phyloP scores from a whole-genome alignment of 2,329 filamentous ascomycete genomes.

The Beauveria bassiana region DNA sequence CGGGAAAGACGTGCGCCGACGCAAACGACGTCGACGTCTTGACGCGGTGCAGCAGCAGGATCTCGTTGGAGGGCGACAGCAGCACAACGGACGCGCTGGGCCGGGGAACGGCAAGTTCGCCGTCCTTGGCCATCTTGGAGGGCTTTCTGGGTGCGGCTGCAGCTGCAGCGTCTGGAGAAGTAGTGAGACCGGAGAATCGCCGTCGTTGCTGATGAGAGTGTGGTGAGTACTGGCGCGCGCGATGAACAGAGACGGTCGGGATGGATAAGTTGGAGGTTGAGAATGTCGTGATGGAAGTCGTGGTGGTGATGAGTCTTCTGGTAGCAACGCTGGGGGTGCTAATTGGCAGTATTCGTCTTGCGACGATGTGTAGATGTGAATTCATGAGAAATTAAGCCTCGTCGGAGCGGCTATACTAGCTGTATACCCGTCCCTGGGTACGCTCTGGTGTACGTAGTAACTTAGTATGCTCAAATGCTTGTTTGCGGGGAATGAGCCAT shows the following conservation, averaged over 20 bases:
- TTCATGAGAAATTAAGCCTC: background rate
- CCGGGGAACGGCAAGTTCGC: conserved; percentile 35
- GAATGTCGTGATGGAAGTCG: background rate
- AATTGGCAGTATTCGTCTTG: background rate
- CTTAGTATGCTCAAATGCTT: background rate
- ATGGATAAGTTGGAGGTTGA: background rate
- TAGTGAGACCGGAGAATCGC: background rate
- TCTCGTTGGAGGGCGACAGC: conserved; percentile 77
- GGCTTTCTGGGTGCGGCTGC: background rate
- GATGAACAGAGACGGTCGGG: background rate
- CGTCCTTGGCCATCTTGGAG: conserved; percentile 12
- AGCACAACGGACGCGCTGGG: conserved; percentile 75
- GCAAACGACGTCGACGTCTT: conserved; percentile 76
- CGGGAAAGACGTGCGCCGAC: conserved; percentile 91
- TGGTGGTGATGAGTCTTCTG: background rate
- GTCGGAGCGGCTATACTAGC: background rate
- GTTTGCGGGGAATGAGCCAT: conserved; percentile 4
- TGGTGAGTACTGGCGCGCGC: background rate
- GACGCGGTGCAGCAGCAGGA: conserved; percentile 81
- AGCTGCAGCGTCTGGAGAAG: background rate
- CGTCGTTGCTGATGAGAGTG: background rate
- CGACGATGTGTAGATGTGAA: conserved; percentile 1
- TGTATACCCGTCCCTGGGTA: conserved; percentile 1
- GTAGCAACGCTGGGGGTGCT: background rate
- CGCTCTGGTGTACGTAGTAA: background rate